These are phyloP conservation scores for Neopestalotiopsis sp. DNA, from an alignment of 2,329 filamentous ascomycete genomes.

Conservation along the genomic window DNA sequence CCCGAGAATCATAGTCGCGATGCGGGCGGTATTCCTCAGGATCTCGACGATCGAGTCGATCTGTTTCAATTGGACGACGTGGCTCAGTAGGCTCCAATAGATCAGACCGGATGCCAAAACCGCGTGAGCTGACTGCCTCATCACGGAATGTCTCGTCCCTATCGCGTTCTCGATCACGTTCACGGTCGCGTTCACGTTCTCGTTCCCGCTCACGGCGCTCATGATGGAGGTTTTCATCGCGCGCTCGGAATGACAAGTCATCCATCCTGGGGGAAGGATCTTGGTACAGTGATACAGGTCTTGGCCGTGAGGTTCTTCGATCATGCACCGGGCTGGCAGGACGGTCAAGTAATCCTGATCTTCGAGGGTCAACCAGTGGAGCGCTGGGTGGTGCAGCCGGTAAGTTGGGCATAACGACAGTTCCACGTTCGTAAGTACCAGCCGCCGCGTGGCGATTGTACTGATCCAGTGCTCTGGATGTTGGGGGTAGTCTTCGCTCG, in stretches of 20 bases:
- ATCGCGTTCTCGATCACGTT: slow-evolving; percentile 31
- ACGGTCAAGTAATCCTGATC: slow-evolving; percentile 37
- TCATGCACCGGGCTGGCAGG: slow-evolving; percentile 41
- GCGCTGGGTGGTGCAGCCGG: slow-evolving; percentile 40
- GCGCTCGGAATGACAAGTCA: slow-evolving; percentile 55
- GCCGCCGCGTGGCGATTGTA: slow-evolving; percentile 55
- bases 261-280: slow-evolving; percentile 50
- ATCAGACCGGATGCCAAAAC: slow-evolving; percentile 58
- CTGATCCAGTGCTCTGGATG: slow-evolving; percentile 74
- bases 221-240: slow-evolving; percentile 50
- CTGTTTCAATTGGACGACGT: slow-evolving; percentile 35
- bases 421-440: slow-evolving; percentile 52
- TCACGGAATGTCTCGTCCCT: slow-evolving; percentile 52
- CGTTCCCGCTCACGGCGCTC: slow-evolving; percentile 37
- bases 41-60: slow-evolving; percentile 38
- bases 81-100: slow-evolving; percentile 36
- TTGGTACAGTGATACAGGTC: slow-evolving; percentile 60
- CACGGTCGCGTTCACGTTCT: slow-evolving; percentile 22
- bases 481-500: slow-evolving; percentile 65
- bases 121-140: slow-evolving; percentile 51
- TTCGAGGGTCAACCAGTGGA: slow-evolving; percentile 41
- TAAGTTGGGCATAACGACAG: slow-evolving; percentile 52
- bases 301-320: slow-evolving; percentile 40
- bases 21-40: slow-evolving; percentile 50
- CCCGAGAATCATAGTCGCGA: slow-evolving; percentile 38